Evolutionary conservation across 768 basidiomycete species (phyloP).

Genomic region (Rhodotorula paludigena): DNA sequence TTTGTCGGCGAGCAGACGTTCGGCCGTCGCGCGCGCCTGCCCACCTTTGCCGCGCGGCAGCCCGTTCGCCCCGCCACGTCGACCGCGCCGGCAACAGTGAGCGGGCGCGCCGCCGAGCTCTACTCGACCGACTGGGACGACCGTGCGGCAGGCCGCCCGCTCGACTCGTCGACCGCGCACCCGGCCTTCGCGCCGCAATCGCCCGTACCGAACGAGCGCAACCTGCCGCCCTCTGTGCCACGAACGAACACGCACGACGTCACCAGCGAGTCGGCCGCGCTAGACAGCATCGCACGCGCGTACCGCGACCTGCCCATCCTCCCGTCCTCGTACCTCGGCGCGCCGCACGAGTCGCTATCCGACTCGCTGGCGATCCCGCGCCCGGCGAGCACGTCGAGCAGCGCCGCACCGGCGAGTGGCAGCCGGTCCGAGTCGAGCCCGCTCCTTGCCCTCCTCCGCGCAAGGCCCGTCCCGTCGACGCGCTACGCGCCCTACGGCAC

Average conservation of each 20-base stretch:
- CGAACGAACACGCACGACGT: too few relatives aligned
- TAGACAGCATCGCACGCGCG: too few relatives aligned
- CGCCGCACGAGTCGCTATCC: background rate
- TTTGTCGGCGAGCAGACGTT: slow-evolving; percentile 36
- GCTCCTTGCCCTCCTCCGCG: background rate
- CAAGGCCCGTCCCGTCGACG: background rate
- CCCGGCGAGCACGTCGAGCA: background rate
- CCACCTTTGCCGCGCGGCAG: background rate
- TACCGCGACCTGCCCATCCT: background rate
- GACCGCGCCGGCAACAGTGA: too few relatives aligned
- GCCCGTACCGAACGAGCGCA: too few relatives aligned
- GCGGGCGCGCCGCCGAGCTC: too few relatives aligned
- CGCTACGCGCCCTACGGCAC: slow-evolving; percentile 23
- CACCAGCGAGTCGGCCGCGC: too few relatives aligned
- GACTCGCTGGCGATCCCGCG: slow-evolving; percentile 2
- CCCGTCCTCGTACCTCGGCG: background rate
- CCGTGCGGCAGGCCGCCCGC: too few relatives aligned
- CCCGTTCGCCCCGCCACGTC: too few relatives aligned
- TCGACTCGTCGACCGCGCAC: background rate
- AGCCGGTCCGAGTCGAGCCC: background rate
- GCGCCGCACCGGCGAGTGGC: background rate
- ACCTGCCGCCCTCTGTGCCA: background rate
- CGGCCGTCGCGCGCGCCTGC: background rate
- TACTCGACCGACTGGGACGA: too few relatives aligned
- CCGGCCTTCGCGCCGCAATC: slow-evolving; percentile 9